Evolutionary conservation across 176 grass and related monocot genomes (phyloP).

Genomic region (Saccharum officinarum): DNA sequence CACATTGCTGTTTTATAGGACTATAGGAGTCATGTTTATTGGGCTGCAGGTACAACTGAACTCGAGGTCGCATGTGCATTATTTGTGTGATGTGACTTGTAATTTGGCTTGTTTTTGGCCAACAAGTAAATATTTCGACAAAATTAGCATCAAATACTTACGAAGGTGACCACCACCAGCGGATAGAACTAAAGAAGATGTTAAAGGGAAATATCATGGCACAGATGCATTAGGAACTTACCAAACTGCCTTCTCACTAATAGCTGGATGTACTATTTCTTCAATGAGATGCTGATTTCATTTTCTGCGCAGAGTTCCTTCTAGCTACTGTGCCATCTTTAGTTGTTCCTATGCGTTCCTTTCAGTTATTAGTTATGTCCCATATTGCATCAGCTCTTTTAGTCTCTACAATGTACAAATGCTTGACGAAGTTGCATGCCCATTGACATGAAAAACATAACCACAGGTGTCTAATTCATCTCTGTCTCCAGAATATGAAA

Average conservation of each 20-base stretch:
- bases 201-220: background rate
- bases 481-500: background rate
- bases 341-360: background rate
- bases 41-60: background rate
- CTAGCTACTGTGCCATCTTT: background rate
- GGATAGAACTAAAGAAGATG: background rate
- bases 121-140: background rate
- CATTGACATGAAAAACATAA: background rate
- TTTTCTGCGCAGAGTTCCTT: background rate
- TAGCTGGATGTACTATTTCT: background rate
- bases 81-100: background rate
- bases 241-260: background rate
- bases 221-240: background rate
- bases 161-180: background rate
- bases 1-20: background rate
- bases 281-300: background rate
- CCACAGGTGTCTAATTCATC: background rate
- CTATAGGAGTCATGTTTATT: background rate
- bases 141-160: background rate
- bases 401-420: background rate
- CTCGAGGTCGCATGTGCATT: background rate
- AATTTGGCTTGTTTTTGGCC: background rate
- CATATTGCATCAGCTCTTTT: background rate
- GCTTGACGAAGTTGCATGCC: background rate
- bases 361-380: background rate